A percentile compares a stretch with the other conserved stretches of the same genome.
These are phyloP conservation scores for Lentinula boryana DNA, from an alignment of 768 basidiomycete genomes.

Conservation along the genomic window DNA sequence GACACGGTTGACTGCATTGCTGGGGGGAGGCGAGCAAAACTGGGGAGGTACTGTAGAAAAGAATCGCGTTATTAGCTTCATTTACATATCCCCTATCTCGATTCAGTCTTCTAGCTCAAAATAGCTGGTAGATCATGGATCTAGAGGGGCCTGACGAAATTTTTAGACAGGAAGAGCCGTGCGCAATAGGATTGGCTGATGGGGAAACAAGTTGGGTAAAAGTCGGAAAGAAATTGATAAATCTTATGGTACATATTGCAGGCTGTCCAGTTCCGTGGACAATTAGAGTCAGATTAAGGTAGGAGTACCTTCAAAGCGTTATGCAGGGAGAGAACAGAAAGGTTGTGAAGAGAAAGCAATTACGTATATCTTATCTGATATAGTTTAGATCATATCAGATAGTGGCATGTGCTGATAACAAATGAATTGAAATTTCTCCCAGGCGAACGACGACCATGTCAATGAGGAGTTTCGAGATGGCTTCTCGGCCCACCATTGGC, in stretches of 20 bases:
- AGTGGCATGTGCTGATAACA: neutral
- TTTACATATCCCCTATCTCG: constrained; percentile 1
- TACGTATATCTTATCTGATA: constrained; percentile 4
- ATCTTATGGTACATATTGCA: neutral
- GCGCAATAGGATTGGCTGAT: neutral
- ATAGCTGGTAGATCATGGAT: neutral
- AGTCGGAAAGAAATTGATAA: neutral
- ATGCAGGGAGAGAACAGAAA: neutral
- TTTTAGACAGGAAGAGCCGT: neutral
- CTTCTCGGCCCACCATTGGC: neutral
- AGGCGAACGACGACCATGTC: neutral
- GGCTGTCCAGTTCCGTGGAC: neutral
- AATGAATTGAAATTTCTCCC: neutral
- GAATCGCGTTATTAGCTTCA: neutral
- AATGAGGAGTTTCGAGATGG: neutral
- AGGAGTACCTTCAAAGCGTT: neutral
- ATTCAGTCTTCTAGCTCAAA: neutral
- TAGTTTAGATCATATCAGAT: constrained; percentile 1
- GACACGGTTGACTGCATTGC: constrained; percentile 17
- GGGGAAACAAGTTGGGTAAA: neutral
- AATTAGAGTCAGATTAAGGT: neutral
- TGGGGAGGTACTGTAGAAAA: neutral
- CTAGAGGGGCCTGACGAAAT: neutral
- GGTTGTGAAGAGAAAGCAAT: neutral
- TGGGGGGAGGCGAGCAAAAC: constrained; percentile 7